phyloP scores from a whole-genome alignment of 2,329 filamentous ascomycete species.

The Exutisphaerella laricina region DNA sequence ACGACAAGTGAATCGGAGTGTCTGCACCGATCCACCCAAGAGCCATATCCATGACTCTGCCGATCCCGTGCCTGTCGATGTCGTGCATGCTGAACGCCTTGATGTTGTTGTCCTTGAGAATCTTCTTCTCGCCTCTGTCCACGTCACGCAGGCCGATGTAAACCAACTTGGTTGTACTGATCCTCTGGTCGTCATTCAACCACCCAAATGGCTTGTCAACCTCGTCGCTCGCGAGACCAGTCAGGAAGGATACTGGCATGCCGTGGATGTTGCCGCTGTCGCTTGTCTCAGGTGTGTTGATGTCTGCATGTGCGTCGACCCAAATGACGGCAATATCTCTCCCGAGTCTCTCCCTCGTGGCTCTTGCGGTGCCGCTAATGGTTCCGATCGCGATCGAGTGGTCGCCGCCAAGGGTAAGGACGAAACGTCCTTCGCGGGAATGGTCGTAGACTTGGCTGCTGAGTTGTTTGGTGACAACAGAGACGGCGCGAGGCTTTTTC shows the following conservation, averaged over 20 bases:
- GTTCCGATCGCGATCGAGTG: constrained; percentile 96
- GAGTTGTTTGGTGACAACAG: constrained; percentile 74
- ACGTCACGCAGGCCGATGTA: constrained; percentile 96
- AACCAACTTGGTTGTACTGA: constrained; percentile 78
- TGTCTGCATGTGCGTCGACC: constrained; percentile 97
- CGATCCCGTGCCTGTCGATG: constrained; percentile 90
- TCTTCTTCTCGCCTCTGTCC: constrained; percentile 87
- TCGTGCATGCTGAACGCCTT: constrained; percentile 99
- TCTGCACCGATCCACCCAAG: constrained; percentile 89
- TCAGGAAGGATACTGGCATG: constrained; percentile 92
- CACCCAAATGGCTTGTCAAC: constrained; percentile 81
- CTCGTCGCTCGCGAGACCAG: constrained; percentile 67
- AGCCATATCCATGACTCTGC: constrained; percentile 96
- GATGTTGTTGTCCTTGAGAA: constrained; percentile 81
- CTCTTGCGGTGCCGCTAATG: constrained; percentile 79
- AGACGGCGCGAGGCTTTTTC: constrained; percentile 87
- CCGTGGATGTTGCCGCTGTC: constrained; percentile 93
- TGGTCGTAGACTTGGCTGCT: constrained; percentile 82
- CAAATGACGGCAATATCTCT: constrained; percentile 92
- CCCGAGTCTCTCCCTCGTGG: constrained; percentile 72
- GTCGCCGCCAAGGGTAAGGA: constrained; percentile 90
- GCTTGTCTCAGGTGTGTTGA: constrained; percentile 90
- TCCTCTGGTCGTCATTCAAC: constrained; percentile 66
- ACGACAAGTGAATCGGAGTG: constrained; percentile 93
- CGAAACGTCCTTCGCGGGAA: constrained; percentile 74